Evolutionary conservation across 306 rosid species (phyloP), one percentile per base, ranked within the genome.

Genomic region (Herpetospermum pedunculosum): DNA sequence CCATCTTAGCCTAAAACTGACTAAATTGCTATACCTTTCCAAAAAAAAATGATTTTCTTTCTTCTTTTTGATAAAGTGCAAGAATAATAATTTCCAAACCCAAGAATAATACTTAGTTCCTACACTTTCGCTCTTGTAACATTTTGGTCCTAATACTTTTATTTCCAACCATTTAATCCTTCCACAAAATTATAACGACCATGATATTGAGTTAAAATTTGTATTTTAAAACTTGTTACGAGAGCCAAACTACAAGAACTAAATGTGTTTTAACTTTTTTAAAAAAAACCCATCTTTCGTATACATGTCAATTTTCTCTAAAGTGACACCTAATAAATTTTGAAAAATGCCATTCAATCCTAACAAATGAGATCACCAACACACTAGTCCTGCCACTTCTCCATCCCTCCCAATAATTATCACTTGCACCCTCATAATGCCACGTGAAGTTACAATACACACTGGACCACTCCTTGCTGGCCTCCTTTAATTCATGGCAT

Each of bases 381-480:
- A 14, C 19, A 14, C 38, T 14, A 58, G 64, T 28, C 64, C 64
- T 15, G 69, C 69, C 44, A 32, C 44, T 18, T 18, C 69, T 34
- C 26, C 69, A 7, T 60, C 69, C 69, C 21, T 60, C 44, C 44
- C 23, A 68, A 68, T 68, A 68, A 68, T 26, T 68, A 43, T 68
- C 71, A 64, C 18, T 19, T 38, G 32, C 49, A 38, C 49, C 49
- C 71, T 19, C 30, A 64, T 37, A 6, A 43, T 68, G 73, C 73
- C 73, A 68, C 73, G 54, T 69, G 73, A 69, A 13, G 38, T 44
- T 38, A 26, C 53, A 26, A 69, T 11, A 68, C 34, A 65, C 34
- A 26, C 55, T 44, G 55, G 73, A 44, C 54, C 73, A 69, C 40
- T 44, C 73, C 73, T 69, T 13, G 40, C 40, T 69, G 73, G 55